Evolutionary conservation across 78 protist genomes (phyloP).

Genomic region (Protostelium mycophagum): DNA sequence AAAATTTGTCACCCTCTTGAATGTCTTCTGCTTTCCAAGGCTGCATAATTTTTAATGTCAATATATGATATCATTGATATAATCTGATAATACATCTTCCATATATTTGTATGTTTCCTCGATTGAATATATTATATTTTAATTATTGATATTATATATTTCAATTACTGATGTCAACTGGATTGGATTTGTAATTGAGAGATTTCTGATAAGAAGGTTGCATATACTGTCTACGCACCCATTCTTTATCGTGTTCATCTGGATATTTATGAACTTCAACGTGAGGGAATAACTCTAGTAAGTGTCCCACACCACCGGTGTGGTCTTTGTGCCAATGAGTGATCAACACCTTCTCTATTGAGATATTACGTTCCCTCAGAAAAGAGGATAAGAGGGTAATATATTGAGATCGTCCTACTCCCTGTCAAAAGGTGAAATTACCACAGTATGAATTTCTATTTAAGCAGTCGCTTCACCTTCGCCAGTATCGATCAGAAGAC

Average conservation of each 20-base stretch:
- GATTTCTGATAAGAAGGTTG: no score
- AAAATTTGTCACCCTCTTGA: background rate
- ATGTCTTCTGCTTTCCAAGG: background rate
- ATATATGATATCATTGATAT: no score
- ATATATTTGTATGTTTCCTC: no score
- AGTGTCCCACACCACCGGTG: background rate
- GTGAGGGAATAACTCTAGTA: background rate
- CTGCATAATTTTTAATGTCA: background rate
- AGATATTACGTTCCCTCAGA: background rate
- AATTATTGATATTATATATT: no score
- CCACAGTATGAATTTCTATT: no score
- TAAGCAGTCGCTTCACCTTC: background rate
- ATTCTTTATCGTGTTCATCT: background rate
- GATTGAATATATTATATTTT: no score
- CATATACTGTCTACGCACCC: no score
- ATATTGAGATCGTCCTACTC: background rate
- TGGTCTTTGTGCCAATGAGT: background rate
- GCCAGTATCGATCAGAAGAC: background rate
- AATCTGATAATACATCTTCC: no score
- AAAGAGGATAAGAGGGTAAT: background rate
- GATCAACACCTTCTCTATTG: background rate
- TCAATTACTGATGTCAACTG: no score
- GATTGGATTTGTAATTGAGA: background rate
- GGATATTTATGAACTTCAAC: background rate
- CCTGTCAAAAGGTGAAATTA: background rate